Evolutionary conservation across 2,329 filamentous ascomycete species (phyloP).

Genomic region (Colletotrichum noveboracense): DNA sequence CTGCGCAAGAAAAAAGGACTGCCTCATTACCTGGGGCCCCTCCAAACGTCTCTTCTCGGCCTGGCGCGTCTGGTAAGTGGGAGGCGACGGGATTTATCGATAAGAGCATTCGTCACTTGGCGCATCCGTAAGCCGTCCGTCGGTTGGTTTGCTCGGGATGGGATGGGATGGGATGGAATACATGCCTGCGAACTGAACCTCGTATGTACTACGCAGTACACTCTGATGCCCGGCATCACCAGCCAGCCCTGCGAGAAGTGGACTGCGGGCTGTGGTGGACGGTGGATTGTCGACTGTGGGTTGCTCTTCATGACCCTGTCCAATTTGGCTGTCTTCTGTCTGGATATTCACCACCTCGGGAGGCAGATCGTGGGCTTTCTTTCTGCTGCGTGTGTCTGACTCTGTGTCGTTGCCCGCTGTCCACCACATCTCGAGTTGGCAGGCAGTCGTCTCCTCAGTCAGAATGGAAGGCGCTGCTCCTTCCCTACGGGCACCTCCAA

Average conservation of each 20-base stretch:
- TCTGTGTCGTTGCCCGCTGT: not conserved
- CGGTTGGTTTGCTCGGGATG: not conserved
- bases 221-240: not conserved
- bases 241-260: not conserved
- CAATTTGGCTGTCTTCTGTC: not conserved
- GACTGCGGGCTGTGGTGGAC: not conserved
- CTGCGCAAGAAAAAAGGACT: not conserved
- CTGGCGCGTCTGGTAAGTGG: slow-evolving; percentile 12
- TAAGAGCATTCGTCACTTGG: not conserved
- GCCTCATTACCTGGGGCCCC: not conserved
- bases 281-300: not conserved
- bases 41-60: not conserved
- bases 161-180: not conserved
- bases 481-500: no score
- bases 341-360: not conserved
- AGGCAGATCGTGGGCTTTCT: not conserved
- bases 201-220: no score
- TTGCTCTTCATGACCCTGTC: not conserved
- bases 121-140: not conserved
- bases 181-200: not conserved
- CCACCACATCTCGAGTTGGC: not conserved
- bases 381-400: not conserved
- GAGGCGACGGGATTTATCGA: slow-evolving; percentile 2
- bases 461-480: not conserved
- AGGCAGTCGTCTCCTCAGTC: not conserved